Evolutionary conservation across 2,329 filamentous ascomycete genomes (phyloP).

Genomic region (Claviceps sp.): DNA sequence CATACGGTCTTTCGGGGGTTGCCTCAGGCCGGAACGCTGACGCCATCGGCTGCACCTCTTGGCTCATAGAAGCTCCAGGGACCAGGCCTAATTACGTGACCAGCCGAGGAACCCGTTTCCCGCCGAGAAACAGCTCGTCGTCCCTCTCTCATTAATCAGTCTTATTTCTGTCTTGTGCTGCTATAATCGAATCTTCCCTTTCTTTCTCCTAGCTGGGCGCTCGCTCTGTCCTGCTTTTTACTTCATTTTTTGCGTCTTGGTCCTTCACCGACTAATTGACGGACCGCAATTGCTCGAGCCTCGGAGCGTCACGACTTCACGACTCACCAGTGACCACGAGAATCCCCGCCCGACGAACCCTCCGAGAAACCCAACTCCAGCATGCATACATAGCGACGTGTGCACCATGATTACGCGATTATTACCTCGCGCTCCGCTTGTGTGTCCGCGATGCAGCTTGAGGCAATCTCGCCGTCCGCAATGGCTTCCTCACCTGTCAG

Average conservation of each 20-base stretch:
- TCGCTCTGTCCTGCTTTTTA: no score
- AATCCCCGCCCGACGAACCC: background rate
- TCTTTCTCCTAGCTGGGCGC: no score
- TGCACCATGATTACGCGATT: constrained; percentile 24
- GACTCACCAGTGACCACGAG: no score
- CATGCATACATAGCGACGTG: background rate
- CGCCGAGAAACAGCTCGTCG: background rate
- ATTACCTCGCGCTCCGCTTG: constrained; percentile 18
- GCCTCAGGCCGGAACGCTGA: constrained; percentile 5
- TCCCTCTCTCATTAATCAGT: no score
- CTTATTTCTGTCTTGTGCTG: no score
- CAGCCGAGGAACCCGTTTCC: no score
- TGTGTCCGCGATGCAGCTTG: constrained; percentile 18
- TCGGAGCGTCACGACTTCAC: background rate
- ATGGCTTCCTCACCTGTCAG: constrained; percentile 17
- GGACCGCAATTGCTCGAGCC: background rate
- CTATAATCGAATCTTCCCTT: no score
- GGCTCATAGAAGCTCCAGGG: background rate
- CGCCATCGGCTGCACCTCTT: constrained; percentile 5
- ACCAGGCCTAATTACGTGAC: no score
- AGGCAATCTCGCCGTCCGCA: constrained; percentile 13
- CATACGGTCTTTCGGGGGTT: background rate
- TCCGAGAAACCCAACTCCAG: background rate
- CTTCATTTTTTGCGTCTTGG: no score
- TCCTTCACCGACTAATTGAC: no score